Percentiles rank a stretch among this genome's conserved stretches.
phyloP scores from a whole-genome alignment of 2,329 filamentous ascomycete genomes.

The Xylariaceae sp. region DNA sequence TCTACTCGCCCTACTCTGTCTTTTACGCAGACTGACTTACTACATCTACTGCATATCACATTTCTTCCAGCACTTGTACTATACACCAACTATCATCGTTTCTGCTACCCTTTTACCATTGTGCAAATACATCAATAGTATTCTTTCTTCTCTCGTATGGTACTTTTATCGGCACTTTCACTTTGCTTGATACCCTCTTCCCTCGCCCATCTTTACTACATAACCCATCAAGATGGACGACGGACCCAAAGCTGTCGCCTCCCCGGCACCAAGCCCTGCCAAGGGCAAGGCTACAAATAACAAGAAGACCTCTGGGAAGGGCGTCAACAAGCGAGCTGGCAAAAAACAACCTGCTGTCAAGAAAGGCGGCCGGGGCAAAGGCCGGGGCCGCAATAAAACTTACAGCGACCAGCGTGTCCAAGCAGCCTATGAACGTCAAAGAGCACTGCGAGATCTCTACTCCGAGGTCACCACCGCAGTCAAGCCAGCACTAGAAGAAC shows the following conservation, averaged over 20 bases:
- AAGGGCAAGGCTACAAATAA: slow-evolving; percentile 29
- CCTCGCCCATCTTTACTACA: slow-evolving; percentile 17
- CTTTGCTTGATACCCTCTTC: background rate
- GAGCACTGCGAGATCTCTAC: slow-evolving; percentile 67
- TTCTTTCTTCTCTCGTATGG: slow-evolving; percentile 8
- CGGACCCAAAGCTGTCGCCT: slow-evolving; percentile 29
- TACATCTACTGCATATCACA: background rate
- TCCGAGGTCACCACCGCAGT: slow-evolving; percentile 63
- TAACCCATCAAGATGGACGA: slow-evolving; percentile 36
- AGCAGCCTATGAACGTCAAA: slow-evolving; percentile 64
- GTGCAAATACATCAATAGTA: background rate
- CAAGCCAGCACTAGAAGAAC: slow-evolving; percentile 66
- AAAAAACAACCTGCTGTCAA: slow-evolving; percentile 27
- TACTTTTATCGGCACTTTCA: slow-evolving; percentile 5
- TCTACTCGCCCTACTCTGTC: background rate
- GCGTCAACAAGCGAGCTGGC: slow-evolving; percentile 29
- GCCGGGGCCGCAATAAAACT: slow-evolving; percentile 55
- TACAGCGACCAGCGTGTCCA: slow-evolving; percentile 58
- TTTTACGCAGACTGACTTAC: slow-evolving; percentile 2
- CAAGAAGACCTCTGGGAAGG: slow-evolving; percentile 28
- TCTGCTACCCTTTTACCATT: background rate
- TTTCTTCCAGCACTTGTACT: background rate
- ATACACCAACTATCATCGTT: background rate
- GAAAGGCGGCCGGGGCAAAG: slow-evolving; percentile 39
- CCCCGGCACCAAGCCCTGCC: slow-evolving; percentile 37